Evolutionary conservation across 371 early-diverging fungal species (phyloP).

Genomic region (Dichotomocladium elegans): DNA sequence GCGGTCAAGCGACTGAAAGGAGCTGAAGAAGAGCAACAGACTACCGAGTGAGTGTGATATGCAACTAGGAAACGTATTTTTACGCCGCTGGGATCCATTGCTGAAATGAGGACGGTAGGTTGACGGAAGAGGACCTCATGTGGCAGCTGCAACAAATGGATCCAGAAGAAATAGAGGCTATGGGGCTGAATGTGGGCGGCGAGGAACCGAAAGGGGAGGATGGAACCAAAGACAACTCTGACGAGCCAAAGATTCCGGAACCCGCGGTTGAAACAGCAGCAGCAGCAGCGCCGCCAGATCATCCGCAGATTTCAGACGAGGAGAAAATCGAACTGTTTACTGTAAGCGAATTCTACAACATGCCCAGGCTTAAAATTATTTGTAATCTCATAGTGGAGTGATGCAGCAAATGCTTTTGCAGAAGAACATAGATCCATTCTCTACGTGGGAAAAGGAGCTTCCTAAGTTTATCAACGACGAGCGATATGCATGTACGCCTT

Average conservation of each 20-base stretch:
- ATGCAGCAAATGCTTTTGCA: constrained; percentile 61
- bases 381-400: too few species aligned
- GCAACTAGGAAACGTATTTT: background rate
- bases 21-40: constrained; percentile 13
- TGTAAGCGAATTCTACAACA: too few species aligned
- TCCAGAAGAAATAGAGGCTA: constrained; percentile 25
- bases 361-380: too few species aligned
- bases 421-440: constrained; percentile 66
- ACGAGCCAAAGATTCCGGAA: background rate
- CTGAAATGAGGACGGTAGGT: constrained; percentile 28
- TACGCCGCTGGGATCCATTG: too few species aligned
- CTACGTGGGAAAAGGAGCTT: constrained; percentile 68
- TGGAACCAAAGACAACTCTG: constrained; percentile 1
- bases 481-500: constrained; percentile 46
- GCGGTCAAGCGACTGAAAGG: constrained; percentile 10
- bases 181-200: background rate
- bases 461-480: constrained; percentile 55
- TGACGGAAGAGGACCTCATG: constrained; percentile 69
- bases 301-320: constrained; percentile 17
- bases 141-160: constrained; percentile 66
- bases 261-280: background rate
- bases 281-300: background rate
- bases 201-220: background rate
- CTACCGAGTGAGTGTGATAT: constrained; percentile 20
- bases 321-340: constrained; percentile 37